A percentile compares a stretch with the other conserved stretches of the same genome.
phyloP scores from a whole-genome alignment of 371 early-diverging fungal genomes.

The Syncephalastrum racemosum region DNA sequence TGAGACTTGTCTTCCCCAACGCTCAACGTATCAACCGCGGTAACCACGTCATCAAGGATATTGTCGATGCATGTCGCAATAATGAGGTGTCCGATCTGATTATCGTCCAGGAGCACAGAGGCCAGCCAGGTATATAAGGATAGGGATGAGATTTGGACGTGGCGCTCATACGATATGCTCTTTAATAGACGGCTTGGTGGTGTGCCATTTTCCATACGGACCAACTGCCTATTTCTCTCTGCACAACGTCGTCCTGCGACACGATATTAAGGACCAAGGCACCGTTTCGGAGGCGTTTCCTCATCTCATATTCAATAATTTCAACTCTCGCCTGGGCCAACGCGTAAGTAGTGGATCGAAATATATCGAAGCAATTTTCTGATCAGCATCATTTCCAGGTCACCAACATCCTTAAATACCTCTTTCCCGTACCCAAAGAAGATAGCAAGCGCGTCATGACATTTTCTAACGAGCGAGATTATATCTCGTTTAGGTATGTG shows the following conservation, averaged over 20 bases:
- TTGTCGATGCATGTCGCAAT: constrained; percentile 92
- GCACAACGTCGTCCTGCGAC: constrained; percentile 96
- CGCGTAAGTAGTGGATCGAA: constrained; percentile 56
- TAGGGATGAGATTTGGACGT: background rate
- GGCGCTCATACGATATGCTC: background rate
- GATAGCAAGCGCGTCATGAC: constrained; percentile 96
- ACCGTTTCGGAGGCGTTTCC: constrained; percentile 96
- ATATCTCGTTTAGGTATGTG: constrained; percentile 87
- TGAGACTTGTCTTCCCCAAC: constrained; percentile 96
- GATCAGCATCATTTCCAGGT: constrained; percentile 40
- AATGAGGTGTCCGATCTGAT: constrained; percentile 97
- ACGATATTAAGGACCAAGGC: constrained; percentile 95
- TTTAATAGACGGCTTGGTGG: constrained; percentile 83
- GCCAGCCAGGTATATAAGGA: constrained; percentile 78
- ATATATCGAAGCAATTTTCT: background rate
- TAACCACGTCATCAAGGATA: constrained; percentile 93
- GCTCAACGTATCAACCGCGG: constrained; percentile 98
- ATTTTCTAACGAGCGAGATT: constrained; percentile 95
- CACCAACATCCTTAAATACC: constrained; percentile 87
- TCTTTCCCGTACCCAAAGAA: constrained; percentile 97
- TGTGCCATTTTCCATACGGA: constrained; percentile 98
- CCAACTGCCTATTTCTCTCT: constrained; percentile 98
- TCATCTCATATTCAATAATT: constrained; percentile 94
- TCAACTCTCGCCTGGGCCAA: constrained; percentile 85
- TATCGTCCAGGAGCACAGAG: constrained; percentile 97